Base-by-base conservation (phyloP, 1,284 basidiomycete genomes). In the Apiotrichum brassicae region DNA sequence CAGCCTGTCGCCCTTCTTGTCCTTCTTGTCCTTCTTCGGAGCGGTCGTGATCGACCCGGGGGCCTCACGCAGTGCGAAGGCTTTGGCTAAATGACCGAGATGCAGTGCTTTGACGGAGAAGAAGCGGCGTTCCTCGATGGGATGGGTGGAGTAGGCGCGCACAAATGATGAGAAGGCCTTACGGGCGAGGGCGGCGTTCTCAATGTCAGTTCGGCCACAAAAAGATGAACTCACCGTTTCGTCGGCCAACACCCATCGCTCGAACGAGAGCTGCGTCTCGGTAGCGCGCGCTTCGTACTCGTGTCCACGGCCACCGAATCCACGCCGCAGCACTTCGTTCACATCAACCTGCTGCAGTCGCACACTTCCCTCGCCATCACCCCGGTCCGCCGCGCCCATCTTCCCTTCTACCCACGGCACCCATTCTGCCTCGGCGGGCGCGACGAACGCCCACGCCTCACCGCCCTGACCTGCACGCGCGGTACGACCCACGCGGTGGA, bases 111-210 rank as follows among this genome's bases (percentile, higher is more conserved):
- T 85, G 48, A 97, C 83, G 71, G 97, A 92, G 77, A 99, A 98
- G 52, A 95, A 88, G 56, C 87, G 83, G 63, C 97, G 97, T 71
- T 98, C 95, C 54, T 85, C 84, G 4, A 87, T 81, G 0, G 94
- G 93, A 74, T 99, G 95, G 0, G 95, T 99, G 9, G 95, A 88
- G 72, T 98, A 99, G 0, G 95, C 95, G 49, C 95, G 81, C 73
- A 97, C 84, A 69, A 94, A 91, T 0, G 94, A 95, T 22, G 84
- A 77, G 73, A 87, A 99, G 0, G 91, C 95, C 62, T 81, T 85
- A 32, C 89, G 82, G 4, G 95, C 93, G 6, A 86, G 71, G 6
- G 78, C 75, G 9, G 81, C 78, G 63, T 93, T 84, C 89, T 94
- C 13, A n/a, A 30, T n/a, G 41, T 49, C 30, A 46, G 52, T 8